Base-by-base conservation (phyloP, 2,329 filamentous ascomycete species). In the Fusarium torulosum region DNA sequence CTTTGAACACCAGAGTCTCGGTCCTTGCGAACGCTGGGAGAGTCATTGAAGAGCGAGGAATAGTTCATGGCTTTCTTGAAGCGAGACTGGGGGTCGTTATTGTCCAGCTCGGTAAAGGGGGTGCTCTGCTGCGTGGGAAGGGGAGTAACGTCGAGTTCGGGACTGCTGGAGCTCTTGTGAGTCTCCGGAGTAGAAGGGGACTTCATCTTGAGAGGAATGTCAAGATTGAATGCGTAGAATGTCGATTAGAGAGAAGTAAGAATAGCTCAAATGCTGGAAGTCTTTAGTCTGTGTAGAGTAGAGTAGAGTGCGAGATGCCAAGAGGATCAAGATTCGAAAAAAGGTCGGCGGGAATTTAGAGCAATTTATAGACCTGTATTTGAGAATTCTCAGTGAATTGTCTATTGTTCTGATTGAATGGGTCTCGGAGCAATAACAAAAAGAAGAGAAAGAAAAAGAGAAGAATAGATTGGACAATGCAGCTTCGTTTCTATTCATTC, bases 81-180 rank as follows among this genome's bases (percentile, higher is more conserved):
- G 41, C 33, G 35, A 19, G 35, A 37, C 35, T 37, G 53, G 19
- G 38, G 42, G 10, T 53, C 43, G 17, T 51, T 47, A 13, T 41
- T 67, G 25, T 58, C 59, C 29, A 53, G 41, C 11, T 53, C 66
- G 41, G 65, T 67, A 21, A 68, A 68, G 4, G 65, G 65, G 21
- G 65, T 63, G 20, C 33, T 64, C 35, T 47, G 43, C 31, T 63
- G 45, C 20, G 53, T 31, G 35, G 60, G 45, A 4, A 59, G 43
- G 2, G 60, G 60, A 41, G 60, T 63, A 43, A 52, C 46, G 29
- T 49, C 35, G 10, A 45, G 38, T 23, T 49, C 43, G 40, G 61
- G 47, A 19, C 66, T 69, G 53, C 61, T 69, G 31, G 56, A 59
- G 37, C 61, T 63, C 45, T 53, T 45, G 20, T 40, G 60, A 47